phyloP scores from a whole-genome alignment of 108 stramenopile species.

The Pseudonitzschia delicatissima region DNA sequence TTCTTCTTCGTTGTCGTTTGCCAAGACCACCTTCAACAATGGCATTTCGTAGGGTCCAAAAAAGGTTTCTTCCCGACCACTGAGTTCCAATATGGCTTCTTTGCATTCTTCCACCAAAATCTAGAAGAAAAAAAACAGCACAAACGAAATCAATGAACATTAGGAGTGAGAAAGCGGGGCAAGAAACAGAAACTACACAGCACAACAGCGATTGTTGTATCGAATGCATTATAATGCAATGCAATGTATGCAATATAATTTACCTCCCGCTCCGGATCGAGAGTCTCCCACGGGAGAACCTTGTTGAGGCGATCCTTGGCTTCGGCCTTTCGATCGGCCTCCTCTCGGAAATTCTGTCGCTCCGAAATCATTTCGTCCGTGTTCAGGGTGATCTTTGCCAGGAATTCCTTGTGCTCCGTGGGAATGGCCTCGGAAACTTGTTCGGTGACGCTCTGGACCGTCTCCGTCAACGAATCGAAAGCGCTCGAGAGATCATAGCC shows the following conservation, averaged over 20 bases:
- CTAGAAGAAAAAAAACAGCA: neutral
- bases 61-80: conserved; percentile 60
- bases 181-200: neutral
- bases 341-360: conserved; percentile 56
- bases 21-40: conserved; percentile 34
- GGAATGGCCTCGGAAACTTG: conserved; percentile 38
- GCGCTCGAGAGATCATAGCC: neutral
- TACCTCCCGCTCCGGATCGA: conserved; percentile 70
- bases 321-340: conserved; percentile 63
- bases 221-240: too few relatives aligned
- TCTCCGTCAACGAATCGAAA: conserved; percentile 18
- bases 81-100: conserved; percentile 73
- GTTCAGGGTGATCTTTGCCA: conserved; percentile 76
- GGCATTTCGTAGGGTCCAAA: conserved; percentile 76
- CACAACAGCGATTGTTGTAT: too few relatives aligned
- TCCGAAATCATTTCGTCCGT: conserved; percentile 74
- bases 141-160: neutral
- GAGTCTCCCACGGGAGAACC: conserved; percentile 82
- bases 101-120: conserved; percentile 88
- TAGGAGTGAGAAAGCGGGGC: neutral
- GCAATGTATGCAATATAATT: neutral
- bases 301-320: conserved; percentile 60
- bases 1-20: conserved; percentile 31
- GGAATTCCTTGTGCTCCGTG: conserved; percentile 45
- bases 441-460: conserved; percentile 23